Evolutionary conservation across 768 basidiomycete species (phyloP).

Genomic region (Gloeostereum incarnatum): DNA sequence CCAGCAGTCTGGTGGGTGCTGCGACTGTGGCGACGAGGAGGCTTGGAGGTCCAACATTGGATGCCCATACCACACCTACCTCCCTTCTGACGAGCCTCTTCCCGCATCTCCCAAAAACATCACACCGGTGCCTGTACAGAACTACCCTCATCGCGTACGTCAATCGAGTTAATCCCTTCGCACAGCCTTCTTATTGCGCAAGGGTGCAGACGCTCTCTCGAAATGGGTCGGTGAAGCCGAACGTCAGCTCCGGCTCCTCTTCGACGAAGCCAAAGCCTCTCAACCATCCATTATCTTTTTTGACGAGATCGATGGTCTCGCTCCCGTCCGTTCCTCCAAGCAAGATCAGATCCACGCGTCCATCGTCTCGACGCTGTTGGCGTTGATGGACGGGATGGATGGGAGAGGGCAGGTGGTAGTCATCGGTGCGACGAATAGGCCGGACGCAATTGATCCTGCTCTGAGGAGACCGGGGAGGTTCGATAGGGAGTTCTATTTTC

Average conservation of each 20-base stretch:
- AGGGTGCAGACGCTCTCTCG: conserved; percentile 94
- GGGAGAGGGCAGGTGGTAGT: conserved; percentile 95
- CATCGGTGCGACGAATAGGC: conserved; percentile 95
- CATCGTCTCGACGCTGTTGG: conserved; percentile 91
- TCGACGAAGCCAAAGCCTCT: conserved; percentile 88
- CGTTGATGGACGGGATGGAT: conserved; percentile 99
- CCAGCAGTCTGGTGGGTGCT: conserved; percentile 87
- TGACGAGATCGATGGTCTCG: conserved; percentile 98
- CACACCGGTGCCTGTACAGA: no score
- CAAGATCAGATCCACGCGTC: conserved; percentile 99
- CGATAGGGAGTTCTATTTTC: conserved; percentile 97
- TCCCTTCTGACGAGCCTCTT: no score
- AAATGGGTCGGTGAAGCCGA: conserved; percentile 99
- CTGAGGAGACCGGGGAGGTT: conserved; percentile 90
- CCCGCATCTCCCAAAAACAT: conserved; percentile 16
- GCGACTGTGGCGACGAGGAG: conserved; percentile 90
- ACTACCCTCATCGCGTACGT: no score
- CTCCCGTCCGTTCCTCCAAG: conserved; percentile 96
- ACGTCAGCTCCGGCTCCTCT: conserved; percentile 86
- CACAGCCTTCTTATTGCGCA: conserved; percentile 99
- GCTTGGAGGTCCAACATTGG: conserved; percentile 67
- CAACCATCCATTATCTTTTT: conserved; percentile 99
- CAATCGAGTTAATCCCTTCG: no score
- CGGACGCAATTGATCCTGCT: conserved; percentile 97
- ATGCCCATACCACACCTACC: conserved; percentile 77